These are phyloP conservation scores for Cardamine resedifolia DNA, from an alignment of 345 rosid genomes.

Conservation along the genomic window DNA sequence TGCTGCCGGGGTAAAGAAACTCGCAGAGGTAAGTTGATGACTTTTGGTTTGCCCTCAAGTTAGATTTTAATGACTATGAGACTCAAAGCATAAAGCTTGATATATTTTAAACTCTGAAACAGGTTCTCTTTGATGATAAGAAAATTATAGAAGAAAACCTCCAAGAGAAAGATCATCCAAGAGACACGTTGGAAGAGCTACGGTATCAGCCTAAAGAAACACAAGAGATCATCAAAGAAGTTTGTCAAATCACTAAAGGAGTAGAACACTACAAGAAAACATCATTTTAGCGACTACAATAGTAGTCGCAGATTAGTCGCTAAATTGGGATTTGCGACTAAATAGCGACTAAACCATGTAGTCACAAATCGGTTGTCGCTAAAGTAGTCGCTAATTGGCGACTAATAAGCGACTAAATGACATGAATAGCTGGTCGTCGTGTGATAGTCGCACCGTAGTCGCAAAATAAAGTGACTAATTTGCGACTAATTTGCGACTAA, in stretches of 20 bases:
- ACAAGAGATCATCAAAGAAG: not conserved
- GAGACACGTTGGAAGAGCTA: not conserved
- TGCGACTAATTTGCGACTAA: too few species aligned
- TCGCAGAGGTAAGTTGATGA: not conserved
- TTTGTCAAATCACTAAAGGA: not conserved
- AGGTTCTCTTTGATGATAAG: not conserved
- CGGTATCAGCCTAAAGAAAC: not conserved
- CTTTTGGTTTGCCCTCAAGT: not conserved
- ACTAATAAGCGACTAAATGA: too few species aligned
- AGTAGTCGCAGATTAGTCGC: too few species aligned
- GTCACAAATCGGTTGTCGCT: too few species aligned
- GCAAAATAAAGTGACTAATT: too few species aligned
- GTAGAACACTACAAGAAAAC: too few species aligned
- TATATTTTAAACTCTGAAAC: not conserved
- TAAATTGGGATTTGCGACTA: too few species aligned
- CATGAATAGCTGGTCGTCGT: too few species aligned
- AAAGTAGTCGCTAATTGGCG: too few species aligned
- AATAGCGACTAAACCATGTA: too few species aligned
- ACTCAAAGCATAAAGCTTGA: not conserved
- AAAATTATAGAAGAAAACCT: not conserved
- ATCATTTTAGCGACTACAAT: too few species aligned
- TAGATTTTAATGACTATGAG: not conserved
- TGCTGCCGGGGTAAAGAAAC: not conserved
- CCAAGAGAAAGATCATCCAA: not conserved
- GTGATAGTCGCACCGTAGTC: too few species aligned